phyloP scores from a whole-genome alignment of 2,329 filamentous ascomycete species.

The Epichloe baconii region DNA sequence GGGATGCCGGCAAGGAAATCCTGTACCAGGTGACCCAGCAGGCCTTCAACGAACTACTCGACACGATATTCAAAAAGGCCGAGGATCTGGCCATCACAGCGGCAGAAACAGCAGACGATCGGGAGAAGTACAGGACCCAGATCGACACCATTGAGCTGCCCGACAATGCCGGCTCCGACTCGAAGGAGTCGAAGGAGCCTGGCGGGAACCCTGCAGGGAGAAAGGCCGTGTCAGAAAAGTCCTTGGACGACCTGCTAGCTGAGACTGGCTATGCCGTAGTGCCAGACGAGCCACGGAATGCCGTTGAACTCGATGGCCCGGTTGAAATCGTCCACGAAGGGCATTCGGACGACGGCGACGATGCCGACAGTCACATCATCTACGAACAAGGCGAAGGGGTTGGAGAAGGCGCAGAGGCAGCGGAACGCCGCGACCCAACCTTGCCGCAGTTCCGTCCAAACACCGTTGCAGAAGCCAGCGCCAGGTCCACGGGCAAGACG shows the following conservation, averaged over 20 bases:
- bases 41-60: conserved; percentile 80
- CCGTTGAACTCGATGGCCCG: conserved; percentile 19
- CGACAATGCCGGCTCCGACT: conserved; percentile 9
- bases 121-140: conserved; percentile 41
- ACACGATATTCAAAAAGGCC: conserved; percentile 68
- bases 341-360: conserved; percentile 1
- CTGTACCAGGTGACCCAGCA: conserved; percentile 86
- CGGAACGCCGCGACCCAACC: conserved; percentile 41
- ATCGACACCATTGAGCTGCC: conserved; percentile 28
- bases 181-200: not conserved
- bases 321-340: conserved; percentile 14
- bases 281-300: conserved; percentile 17
- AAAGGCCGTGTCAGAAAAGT: conserved; percentile 11
- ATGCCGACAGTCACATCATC: too few relatives aligned
- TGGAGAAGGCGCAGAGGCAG: conserved; percentile 9
- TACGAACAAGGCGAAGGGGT: conserved; percentile 7
- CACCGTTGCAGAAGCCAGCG: conserved; percentile 15
- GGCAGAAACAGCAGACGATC: conserved; percentile 46
- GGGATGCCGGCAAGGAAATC: conserved; percentile 75
- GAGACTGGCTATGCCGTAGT: conserved; percentile 33
- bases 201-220: not conserved
- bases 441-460: conserved; percentile 59
- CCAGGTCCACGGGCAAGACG: not conserved
- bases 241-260: conserved; percentile 25
- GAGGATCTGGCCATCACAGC: conserved; percentile 65